Percentiles rank a stretch among this genome's conserved stretches.
phyloP scores from a whole-genome alignment of 2,329 filamentous ascomycete species.

The Pyricularia pennisetigena region DNA sequence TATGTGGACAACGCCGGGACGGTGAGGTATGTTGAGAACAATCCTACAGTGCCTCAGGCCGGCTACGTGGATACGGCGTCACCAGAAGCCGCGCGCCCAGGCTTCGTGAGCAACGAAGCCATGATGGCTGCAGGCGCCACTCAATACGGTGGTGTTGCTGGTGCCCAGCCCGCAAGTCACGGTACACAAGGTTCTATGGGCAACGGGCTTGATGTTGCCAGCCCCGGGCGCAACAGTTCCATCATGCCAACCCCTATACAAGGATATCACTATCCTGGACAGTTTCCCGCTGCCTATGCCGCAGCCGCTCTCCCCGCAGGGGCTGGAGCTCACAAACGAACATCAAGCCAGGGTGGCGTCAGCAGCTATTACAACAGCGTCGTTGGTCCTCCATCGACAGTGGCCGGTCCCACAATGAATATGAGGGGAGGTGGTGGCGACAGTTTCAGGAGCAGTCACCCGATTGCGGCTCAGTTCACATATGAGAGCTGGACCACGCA shows the following conservation, averaged over 20 bases:
- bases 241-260: slow-evolving; percentile 7
- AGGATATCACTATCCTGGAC: slow-evolving; percentile 12
- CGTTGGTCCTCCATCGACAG: slow-evolving; percentile 5
- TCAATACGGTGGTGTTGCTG: not conserved
- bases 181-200: not conserved
- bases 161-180: not conserved
- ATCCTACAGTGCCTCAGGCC: not conserved
- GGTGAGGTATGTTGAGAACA: slow-evolving; percentile 3
- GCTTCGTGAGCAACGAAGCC: not conserved
- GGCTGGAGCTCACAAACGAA: slow-evolving; percentile 5
- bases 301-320: slow-evolving; percentile 7
- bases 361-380: slow-evolving; percentile 8
- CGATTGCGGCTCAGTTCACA: not conserved
- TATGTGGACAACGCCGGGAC: slow-evolving; percentile 4
- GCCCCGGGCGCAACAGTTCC: slow-evolving; percentile 1
- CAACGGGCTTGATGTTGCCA: slow-evolving; percentile 1
- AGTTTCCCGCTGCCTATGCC: slow-evolving; percentile 14
- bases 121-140: not conserved
- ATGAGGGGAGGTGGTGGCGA: slow-evolving; percentile 15
- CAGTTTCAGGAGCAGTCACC: not conserved
- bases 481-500: slow-evolving; percentile 1
- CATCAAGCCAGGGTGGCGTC: not conserved
- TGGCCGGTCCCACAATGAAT: slow-evolving; percentile 4
- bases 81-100: not conserved
- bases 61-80: not conserved